Conservation (phyloP, 2,329 filamentous ascomycete species). For the Colletotrichum gloeosporioides region DNA sequence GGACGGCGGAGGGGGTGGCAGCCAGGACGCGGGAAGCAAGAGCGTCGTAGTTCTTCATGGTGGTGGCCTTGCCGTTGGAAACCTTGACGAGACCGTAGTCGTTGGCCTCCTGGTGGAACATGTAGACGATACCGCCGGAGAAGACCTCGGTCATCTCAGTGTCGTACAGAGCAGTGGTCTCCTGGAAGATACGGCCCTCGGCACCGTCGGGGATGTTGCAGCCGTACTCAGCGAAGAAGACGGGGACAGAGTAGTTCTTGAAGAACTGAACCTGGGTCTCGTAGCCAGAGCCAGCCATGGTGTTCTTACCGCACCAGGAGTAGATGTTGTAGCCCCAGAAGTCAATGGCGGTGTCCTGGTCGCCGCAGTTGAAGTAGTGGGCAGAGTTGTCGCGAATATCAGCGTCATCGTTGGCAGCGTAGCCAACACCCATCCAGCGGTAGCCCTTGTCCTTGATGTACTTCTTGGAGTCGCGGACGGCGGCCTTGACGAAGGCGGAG, state of each 20-base stretch:
- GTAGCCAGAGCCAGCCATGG: slow-evolving; percentile 79
- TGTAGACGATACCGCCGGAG: slow-evolving; percentile 98
- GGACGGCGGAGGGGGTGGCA: slow-evolving; percentile 69
- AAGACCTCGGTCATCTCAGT: slow-evolving; percentile 83
- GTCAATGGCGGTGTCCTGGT: slow-evolving; percentile 73
- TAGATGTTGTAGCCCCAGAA: slow-evolving; percentile 99
- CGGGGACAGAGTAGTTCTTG: slow-evolving; percentile 85
- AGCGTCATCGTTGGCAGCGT: slow-evolving; percentile 93
- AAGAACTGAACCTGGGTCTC: slow-evolving; percentile 86
- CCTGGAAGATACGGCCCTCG: slow-evolving; percentile 78
- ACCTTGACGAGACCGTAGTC: slow-evolving; percentile 82
- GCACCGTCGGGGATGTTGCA: slow-evolving; percentile 75
- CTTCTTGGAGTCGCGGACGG: slow-evolving; percentile 92
- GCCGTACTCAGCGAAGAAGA: slow-evolving; percentile 99
- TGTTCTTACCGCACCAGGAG: slow-evolving; percentile 94
- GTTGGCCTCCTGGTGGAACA: slow-evolving; percentile 94
- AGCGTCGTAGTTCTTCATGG: slow-evolving; percentile 76
- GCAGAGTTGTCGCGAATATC: slow-evolving; percentile 82
- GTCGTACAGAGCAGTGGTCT: slow-evolving; percentile 83
- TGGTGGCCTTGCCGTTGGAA: slow-evolving; percentile 60
- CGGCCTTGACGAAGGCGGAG: slow-evolving; percentile 95
- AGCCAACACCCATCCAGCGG: slow-evolving; percentile 86
- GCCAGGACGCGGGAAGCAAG: slow-evolving; percentile 74
- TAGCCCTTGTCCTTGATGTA: slow-evolving; percentile 86
- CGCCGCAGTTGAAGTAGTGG: slow-evolving; percentile 93